phyloP scores from a whole-genome alignment of 1,139 yeast genomes.

The Arxiozyma slooffiae region DNA sequence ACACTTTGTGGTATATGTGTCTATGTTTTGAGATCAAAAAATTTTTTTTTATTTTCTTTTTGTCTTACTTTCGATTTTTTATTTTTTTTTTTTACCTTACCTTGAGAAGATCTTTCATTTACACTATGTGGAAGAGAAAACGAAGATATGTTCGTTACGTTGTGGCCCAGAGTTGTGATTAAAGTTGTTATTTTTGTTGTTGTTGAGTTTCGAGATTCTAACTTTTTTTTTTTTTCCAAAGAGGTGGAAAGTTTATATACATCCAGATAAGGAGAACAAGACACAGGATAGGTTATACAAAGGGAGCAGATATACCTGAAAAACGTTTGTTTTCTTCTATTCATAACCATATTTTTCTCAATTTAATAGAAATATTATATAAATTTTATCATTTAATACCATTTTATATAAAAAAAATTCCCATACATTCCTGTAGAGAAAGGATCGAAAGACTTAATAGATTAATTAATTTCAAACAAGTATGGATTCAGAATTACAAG shows the following conservation, averaged over 20 bases:
- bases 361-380: no score
- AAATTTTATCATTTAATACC: background rate
- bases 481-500: slow-evolving; percentile 69
- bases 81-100: no score
- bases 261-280: background rate
- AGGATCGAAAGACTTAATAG: background rate
- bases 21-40: background rate
- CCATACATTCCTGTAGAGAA: background rate
- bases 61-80: background rate
- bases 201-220: no score
- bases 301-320: no score
- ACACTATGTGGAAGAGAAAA: background rate
- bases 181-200: background rate
- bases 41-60: no score
- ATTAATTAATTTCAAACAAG: background rate
- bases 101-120: background rate
- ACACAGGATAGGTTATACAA: no score
- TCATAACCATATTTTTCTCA: no score
- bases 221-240: background rate
- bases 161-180: background rate
- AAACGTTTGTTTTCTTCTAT: no score
- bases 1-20: background rate
- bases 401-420: no score
- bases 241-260: no score
- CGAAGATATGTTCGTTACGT: no score